Evolutionary conservation across 2,329 filamentous ascomycete genomes (phyloP), one percentile per base, ranked within the genome.

Genomic region (Phaeoacremonium minimum): DNA sequence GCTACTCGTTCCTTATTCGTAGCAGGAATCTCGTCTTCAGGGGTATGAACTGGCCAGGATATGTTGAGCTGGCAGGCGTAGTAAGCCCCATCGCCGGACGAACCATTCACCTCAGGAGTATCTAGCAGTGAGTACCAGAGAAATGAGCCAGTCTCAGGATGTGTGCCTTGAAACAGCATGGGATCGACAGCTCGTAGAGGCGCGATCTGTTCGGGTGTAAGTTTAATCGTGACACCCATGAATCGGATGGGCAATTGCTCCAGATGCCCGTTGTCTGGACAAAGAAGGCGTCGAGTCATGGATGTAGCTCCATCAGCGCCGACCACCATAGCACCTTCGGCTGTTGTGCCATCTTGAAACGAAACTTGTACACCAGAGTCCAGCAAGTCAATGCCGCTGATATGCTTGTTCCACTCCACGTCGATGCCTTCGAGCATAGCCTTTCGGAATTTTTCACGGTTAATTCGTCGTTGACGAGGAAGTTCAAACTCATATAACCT

Each of bases 111-210:
- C 18, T 55, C 48, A 4, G 20, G 20, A n/a, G 20, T 26, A n/a
- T 26, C 20, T 8, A 26, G 57, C 57, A 67, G 61, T 38, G 58
- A 60, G 45, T 73, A 70, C 58, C 67, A 77, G 14, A 78, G 53
- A 41, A 64, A 77, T 14, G 61, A 63, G 33, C 67, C 64, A 1
- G 67, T 71, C 4, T 62, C 54, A 0, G 73, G 71, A 47, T 79
- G 69, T 9, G 66, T 60, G 4, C 70, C 74, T 39, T 76, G 70
- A 47, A 78, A 73, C 16, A 77, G 66, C 28, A 71, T 61, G 0
- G 73, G 73, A 40, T 78, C 73, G 17, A 77, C 63, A 1, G 55
- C 58, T 13, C 63, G 57, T 7, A 72, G 53, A 6, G 59, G 46
- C 55, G 49, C 44, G 59, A 48, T 53, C 57, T 63, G 45, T 44